Base-by-base conservation (phyloP, 2,329 filamentous ascomycete species). In the Alternaria sp. region DNA sequence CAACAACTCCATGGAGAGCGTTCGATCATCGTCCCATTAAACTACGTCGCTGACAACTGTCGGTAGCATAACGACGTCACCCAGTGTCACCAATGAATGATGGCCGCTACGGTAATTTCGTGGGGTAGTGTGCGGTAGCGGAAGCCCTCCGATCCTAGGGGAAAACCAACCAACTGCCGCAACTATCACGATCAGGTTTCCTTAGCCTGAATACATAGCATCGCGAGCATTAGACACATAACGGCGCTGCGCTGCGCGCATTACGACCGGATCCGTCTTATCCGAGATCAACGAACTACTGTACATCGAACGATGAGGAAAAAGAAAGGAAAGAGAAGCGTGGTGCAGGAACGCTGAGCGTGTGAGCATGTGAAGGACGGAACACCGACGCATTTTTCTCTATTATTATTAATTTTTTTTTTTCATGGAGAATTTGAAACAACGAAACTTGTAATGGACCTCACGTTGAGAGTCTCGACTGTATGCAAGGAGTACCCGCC, bases 11-110 rank as follows among this genome's bases (percentile, higher is more conserved):
- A 8, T 16, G 1, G 38, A 11, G n/a, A 53, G 36, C 36, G 51
- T n/a, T 53, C 38, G 39, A 43, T 53, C 38, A 30, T 24, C 38
- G 41, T 42, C 18, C 12, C 51, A 32, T 22, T 18, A n/a, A 36
- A 36, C 12, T 5, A 36, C 32, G 14, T 36, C 32, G 11, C 32
- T 14, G 32, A 36, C 32, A 14, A 36, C 6, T 2, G 32, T 43
- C 51, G 51, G 51, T 53, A 42, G 26, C 20, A n/a, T 22, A 39
- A 41, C 38, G 38, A 53, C 51, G 51, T 53, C 51, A 53, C 18
- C 6, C 20, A 47, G 12, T 34, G 32, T 34, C 12, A 16, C 32
- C 32, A 14, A 16, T 48, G 18, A 5, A 22, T n/a, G 51, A 43
- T 52, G 26, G 51, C 51, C 51, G 28, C 51, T 34, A 53, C 30